A percentile compares a stretch with the other conserved stretches of the same genome.
phyloP scores from a whole-genome alignment of 1,284 basidiomycete genomes.

The Trametes polyzona region DNA sequence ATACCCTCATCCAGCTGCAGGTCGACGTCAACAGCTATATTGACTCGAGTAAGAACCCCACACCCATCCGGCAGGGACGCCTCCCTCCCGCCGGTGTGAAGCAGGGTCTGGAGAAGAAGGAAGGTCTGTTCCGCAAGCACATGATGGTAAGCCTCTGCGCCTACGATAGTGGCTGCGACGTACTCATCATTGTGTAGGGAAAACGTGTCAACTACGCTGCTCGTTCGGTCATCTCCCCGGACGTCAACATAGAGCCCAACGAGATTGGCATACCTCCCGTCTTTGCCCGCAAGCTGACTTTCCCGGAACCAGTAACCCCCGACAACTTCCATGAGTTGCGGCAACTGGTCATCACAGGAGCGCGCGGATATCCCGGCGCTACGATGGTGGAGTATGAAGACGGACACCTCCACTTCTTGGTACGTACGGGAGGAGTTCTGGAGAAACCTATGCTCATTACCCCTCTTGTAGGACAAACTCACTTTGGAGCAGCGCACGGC shows the following conservation, averaged over 20 bases:
- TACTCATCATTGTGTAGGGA: conserved; percentile 58
- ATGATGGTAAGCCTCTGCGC: conserved; percentile 85
- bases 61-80: conserved; percentile 84
- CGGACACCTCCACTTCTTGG: conserved; percentile 83
- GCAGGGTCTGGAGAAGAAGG: conserved; percentile 98
- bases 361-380: conserved; percentile 91
- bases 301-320: conserved; percentile 95
- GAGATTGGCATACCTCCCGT: conserved; percentile 99
- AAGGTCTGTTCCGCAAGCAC: conserved; percentile 97
- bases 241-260: conserved; percentile 99
- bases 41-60: conserved; percentile 96
- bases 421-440: conserved; percentile 38
- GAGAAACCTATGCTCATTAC: neutral
- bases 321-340: conserved; percentile 91
- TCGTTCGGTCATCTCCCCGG: conserved; percentile 98
- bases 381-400: conserved; percentile 96
- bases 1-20: conserved; percentile 88
- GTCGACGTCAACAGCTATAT: conserved; percentile 97
- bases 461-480: conserved; percentile 71
- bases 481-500: conserved; percentile 90
- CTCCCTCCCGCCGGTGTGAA: conserved; percentile 96
- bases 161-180: neutral
- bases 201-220: conserved; percentile 99
- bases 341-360: conserved; percentile 91
- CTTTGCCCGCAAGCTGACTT: conserved; percentile 96